These are phyloP conservation scores for Cladorrhinum sp. DNA, from an alignment of 2,329 filamentous ascomycete species.

Conservation along the genomic window DNA sequence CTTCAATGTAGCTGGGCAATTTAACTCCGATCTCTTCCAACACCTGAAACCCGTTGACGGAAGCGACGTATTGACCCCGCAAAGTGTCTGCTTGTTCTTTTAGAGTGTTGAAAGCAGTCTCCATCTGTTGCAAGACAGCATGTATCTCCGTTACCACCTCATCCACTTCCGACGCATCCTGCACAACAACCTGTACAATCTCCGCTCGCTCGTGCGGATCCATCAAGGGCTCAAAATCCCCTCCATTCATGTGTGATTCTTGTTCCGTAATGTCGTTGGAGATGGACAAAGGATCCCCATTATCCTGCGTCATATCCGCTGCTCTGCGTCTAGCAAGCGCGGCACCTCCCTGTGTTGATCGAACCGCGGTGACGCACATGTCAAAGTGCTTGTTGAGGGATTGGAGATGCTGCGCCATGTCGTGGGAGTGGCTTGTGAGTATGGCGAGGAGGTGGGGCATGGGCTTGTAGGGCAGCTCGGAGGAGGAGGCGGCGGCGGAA, in stretches of 20 bases:
- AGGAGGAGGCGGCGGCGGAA: conserved; percentile 26
- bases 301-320: conserved; percentile 54
- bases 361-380: conserved; percentile 85
- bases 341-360: conserved; percentile 79
- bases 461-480: conserved; percentile 33
- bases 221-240: conserved; percentile 59
- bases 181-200: conserved; percentile 76
- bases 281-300: conserved; percentile 50
- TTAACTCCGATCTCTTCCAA: conserved; percentile 66
- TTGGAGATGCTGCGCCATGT: conserved; percentile 77
- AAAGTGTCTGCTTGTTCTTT: conserved; percentile 59
- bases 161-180: conserved; percentile 66
- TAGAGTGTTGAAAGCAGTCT: conserved; percentile 63
- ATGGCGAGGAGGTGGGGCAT: conserved; percentile 55
- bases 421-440: conserved; percentile 71
- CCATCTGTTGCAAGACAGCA: conserved; percentile 74
- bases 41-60: conserved; percentile 60
- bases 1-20: conserved; percentile 62
- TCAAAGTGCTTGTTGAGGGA: conserved; percentile 87
- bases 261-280: conserved; percentile 63
- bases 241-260: conserved; percentile 43
- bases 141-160: conserved; percentile 68
- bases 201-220: conserved; percentile 73
- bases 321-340: conserved; percentile 66
- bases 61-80: conserved; percentile 52